A percentile compares a stretch with the other conserved stretches of the same genome.
These are phyloP conservation scores for Stenogyne calaminthoides DNA, from an alignment of 305 asterid species.

Conservation along the genomic window DNA sequence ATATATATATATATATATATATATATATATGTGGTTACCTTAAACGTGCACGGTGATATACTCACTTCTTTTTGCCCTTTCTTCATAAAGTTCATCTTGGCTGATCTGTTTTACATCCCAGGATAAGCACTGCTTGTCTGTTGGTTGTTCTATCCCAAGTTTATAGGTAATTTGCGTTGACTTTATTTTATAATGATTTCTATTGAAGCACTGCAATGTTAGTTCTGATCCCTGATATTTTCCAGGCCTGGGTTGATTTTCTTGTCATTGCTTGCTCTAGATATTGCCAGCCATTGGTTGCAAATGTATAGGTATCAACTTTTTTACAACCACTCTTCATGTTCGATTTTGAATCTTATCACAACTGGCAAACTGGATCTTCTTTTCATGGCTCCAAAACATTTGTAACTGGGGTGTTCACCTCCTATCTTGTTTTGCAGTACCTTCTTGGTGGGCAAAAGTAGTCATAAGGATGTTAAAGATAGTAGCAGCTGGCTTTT, in stretches of 20 bases:
- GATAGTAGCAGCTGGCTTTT: conserved; percentile 91
- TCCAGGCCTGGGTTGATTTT: conserved; percentile 57
- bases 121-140: conserved; percentile 97
- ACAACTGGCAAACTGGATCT: neutral
- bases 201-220: conserved; percentile 11
- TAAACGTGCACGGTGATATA: neutral
- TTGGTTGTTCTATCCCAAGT: conserved; percentile 97
- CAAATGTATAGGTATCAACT: conserved; percentile 90
- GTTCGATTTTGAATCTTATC: neutral
- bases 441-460: conserved; percentile 85
- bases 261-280: conserved; percentile 79
- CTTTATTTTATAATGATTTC: conserved; percentile 4
- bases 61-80: conserved; percentile 18
- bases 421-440: conserved; percentile 43
- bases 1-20: too few relatives aligned
- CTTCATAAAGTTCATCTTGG: conserved; percentile 27
- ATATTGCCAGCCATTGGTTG: conserved; percentile 96
- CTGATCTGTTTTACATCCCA: conserved; percentile 40
- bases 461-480: conserved; percentile 91
- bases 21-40: neutral
- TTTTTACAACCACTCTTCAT: conserved; percentile 6
- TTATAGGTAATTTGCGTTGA: conserved; percentile 54
- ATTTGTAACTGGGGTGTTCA: conserved; percentile 7
- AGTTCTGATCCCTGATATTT: conserved; percentile 28
- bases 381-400: neutral